Evolutionary conservation across 495 filamentous ascomycete species (phyloP), one percentile per base, ranked within the genome.

Genomic region (Talaromyces wortmannii): DNA sequence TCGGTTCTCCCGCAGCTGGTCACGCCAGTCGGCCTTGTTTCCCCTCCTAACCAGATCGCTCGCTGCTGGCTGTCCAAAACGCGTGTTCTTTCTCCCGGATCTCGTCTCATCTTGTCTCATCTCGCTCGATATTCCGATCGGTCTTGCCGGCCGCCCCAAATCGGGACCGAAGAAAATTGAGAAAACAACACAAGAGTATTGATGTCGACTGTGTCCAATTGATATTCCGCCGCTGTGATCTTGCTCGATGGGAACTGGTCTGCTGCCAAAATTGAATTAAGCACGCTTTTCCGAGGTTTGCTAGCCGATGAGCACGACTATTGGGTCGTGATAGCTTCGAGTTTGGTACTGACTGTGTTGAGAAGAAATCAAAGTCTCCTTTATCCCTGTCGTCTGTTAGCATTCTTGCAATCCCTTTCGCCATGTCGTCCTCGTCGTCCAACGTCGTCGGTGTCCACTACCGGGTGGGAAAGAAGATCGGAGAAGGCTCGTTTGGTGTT

Each of bases 391-490:
- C 55, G 56, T 62, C 60, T 59, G 56, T 55, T 59, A 60, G 44
- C 61, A 8, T 17, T 29, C 12, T 45, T 18, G 29, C 17, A 47
- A 7, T 3, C 29, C 49, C 11, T 49, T 56, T 55, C 48, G 48
- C 45, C 47, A 97, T 97, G 90, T 87, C 92, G 42, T 96, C 91
- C 59, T 92, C 90, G 43, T 96, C 91, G 46, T 96, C 90, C 45
- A 99, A 99, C 73, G 94, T 99, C 59, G 94, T 99, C 57, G 94
- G 94, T 61, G 94, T 99, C 58, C 94, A 99, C 79, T 99, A 99
- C 71, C 82, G 95, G 59, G 94, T 99, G 53, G 94, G 94, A 58
- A 99, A 97, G 83, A 99, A 99, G 73, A 99, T 99, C 55, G 94
- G 94, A 60, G 94, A 99, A 79, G 94, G 94, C 18, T 96, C 91